These are phyloP conservation scores for Backusella tuberculispora DNA, from an alignment of 192 early-diverging fungal genomes.

Conservation along the genomic window DNA sequence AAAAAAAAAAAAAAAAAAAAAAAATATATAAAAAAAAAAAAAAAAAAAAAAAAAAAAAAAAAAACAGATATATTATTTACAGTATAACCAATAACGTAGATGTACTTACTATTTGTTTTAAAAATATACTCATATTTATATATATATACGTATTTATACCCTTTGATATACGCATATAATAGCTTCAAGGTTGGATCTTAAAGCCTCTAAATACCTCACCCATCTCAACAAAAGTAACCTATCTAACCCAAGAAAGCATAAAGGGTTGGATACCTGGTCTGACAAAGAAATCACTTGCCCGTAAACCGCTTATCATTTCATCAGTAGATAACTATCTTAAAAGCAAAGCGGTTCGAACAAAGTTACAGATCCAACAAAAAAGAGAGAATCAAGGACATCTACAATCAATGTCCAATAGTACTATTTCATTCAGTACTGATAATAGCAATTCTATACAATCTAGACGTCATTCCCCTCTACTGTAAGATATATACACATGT, in stretches of 20 bases:
- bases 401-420: neutral
- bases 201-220: conserved; percentile 48
- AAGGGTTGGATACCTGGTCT: conserved; percentile 53
- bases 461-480: neutral
- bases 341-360: conserved; percentile 42
- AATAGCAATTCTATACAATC: neutral
- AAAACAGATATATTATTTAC: too few species aligned
- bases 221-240: conserved; percentile 51
- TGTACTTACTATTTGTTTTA: neutral
- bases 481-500: neutral
- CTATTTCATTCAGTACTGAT: neutral
- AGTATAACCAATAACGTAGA: too few species aligned
- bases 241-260: conserved; percentile 48
- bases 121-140: neutral
- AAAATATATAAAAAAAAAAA: too few species aligned
- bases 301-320: conserved; percentile 48
- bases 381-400: neutral
- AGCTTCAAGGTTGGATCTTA: conserved; percentile 57
- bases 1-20: too few species aligned
- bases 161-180: neutral
- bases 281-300: conserved; percentile 49
- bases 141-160: neutral
- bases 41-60: too few species aligned
- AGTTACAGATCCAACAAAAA: conserved; percentile 28
- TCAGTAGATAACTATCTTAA: conserved; percentile 52